These are phyloP conservation scores for Tricholoma matsutake DNA, from an alignment of 768 basidiomycete species.

Conservation along the genomic window DNA sequence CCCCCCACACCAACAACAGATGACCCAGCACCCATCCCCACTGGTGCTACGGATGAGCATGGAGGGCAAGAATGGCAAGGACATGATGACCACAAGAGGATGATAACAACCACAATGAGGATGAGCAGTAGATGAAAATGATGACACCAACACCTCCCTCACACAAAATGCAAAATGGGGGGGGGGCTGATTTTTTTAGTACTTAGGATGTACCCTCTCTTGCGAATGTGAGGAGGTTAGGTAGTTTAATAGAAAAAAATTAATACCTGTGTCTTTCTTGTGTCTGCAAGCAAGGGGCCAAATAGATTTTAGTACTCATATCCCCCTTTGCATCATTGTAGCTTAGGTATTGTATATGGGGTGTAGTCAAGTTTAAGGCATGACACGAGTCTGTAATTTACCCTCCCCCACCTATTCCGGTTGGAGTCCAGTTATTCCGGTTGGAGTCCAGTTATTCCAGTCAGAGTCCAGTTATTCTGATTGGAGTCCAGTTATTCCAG, in stretches of 20 bases:
- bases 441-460: too few relatives aligned
- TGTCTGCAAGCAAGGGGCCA: background rate
- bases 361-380: background rate
- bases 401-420: too few relatives aligned
- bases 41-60: background rate
- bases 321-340: background rate
- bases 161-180: background rate
- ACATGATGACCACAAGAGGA: background rate
- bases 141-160: background rate
- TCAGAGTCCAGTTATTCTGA: too few relatives aligned
- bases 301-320: background rate
- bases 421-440: too few relatives aligned
- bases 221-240: background rate
- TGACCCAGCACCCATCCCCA: background rate
- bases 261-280: background rate
- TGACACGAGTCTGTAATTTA: too few relatives aligned
- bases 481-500: too few relatives aligned
- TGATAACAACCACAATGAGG: too few relatives aligned
- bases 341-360: background rate
- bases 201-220: background rate
- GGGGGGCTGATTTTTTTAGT: background rate
- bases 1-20: too few relatives aligned
- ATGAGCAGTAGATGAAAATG: too few relatives aligned
- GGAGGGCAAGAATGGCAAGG: background rate
- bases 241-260: background rate